Base-by-base conservation (phyloP, 2,329 filamentous ascomycete species). In the Nectriaceae sp. region DNA sequence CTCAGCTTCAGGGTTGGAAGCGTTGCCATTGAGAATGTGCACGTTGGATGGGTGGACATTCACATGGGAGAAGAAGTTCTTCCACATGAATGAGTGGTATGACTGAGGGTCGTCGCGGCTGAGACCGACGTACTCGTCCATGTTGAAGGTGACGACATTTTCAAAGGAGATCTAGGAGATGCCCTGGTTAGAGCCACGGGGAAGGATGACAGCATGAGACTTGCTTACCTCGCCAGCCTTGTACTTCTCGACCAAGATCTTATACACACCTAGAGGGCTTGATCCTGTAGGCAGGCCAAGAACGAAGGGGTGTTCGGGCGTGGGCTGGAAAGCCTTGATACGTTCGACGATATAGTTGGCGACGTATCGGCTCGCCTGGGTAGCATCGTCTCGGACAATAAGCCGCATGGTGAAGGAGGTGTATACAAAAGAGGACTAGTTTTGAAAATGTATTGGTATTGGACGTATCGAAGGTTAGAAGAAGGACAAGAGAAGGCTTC, bases 21-120 rank as follows among this genome's bases (percentile, higher is more conserved):
- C 88, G 65, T 92, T 93, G 62, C 89, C 89, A 65, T 93, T 83
- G 33, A 93, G 80, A 62, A 94, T 90, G 72, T 95, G 85, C 65
- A 94, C 90, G 67, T 93, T 92, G 63, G 81, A 79, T 4, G 90
- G 90, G 56, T 85, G 81, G 59, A 94, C 86, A 65, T 95, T 89
- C 60, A 94, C 85, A 59, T 83, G 89, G 37, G 87, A 89, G 77
- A 95, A 95, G 77, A 95, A 90, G 73, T 94, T 80, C 71, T 88
- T 89, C 81, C 91, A 95, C 90, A 95, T 94, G 76, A 94, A 95
- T 56, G 85, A 89, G 74, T 95, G 90, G 72, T 95, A 95, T 62
- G 86, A 90, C 68, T 94, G 85, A 11, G 89, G 85, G 67, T 95
- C 89, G 61, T 92, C 88, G 62, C 88, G 84, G 26, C 89, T 86